Percentiles rank a stretch among this genome's conserved stretches.
Evolutionary conservation across 495 filamentous ascomycete species (phyloP).

Genomic region (Astrocystis sublimbata): DNA sequence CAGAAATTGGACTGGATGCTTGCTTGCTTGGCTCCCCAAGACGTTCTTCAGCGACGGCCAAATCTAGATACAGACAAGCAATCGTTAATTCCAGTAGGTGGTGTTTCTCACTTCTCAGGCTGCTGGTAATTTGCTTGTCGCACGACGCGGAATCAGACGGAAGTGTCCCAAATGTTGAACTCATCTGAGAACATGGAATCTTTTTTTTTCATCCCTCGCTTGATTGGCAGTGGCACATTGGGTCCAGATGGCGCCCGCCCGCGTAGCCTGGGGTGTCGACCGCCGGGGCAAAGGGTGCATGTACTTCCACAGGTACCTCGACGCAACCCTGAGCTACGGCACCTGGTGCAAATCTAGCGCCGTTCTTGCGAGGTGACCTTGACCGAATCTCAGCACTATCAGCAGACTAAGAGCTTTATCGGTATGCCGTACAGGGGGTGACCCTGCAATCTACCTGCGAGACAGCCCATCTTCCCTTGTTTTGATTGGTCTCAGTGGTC

Average conservation of each 20-base stretch:
- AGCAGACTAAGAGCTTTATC: neutral
- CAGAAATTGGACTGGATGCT: too few species aligned
- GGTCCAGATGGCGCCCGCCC: too few species aligned
- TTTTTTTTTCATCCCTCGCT: constrained; percentile 7
- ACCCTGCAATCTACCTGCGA: neutral
- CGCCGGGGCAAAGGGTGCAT: constrained; percentile 14
- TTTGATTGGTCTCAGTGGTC: neutral
- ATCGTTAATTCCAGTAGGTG: too few species aligned
- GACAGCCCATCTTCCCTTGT: neutral
- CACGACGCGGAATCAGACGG: constrained; percentile 18
- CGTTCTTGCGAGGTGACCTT: neutral
- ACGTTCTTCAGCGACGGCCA: too few species aligned
- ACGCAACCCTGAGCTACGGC: neutral
- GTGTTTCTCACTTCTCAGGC: too few species aligned
- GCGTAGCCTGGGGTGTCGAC: constrained; percentile 2
- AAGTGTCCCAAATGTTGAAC: constrained; percentile 40
- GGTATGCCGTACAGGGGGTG: neutral
- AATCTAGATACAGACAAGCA: too few species aligned
- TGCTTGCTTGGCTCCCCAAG: too few species aligned
- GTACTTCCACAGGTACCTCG: constrained; percentile 2
- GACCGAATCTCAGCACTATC: neutral
- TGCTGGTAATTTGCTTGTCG: too few species aligned
- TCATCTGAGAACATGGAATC: constrained; percentile 22
- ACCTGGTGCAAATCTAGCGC: neutral
- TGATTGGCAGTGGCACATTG: too few species aligned